phyloP scores from a whole-genome alignment of 2,329 filamentous ascomycete species.

The Sordariomycetes sp. region DNA sequence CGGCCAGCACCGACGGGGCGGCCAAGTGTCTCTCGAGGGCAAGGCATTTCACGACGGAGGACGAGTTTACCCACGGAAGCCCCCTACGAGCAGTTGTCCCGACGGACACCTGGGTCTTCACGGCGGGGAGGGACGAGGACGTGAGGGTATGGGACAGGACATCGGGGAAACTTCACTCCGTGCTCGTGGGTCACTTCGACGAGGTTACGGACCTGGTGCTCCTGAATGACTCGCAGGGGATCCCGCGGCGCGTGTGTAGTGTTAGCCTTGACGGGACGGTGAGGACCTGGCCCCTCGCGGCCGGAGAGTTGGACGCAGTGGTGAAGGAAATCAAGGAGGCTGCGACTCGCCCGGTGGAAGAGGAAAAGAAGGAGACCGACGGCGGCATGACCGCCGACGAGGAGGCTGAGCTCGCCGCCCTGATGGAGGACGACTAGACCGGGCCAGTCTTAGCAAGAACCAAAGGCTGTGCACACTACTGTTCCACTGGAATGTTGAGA shows the following conservation, averaged over 20 bases:
- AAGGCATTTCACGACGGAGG: conserved; percentile 59
- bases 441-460: background rate
- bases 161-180: conserved; percentile 62
- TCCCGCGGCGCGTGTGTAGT: conserved; percentile 52
- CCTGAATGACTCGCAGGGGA: conserved; percentile 28
- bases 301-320: conserved; percentile 40
- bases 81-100: conserved; percentile 79
- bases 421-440: conserved; percentile 58
- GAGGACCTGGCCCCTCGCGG: conserved; percentile 68
- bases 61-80: conserved; percentile 69
- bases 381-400: conserved; percentile 73
- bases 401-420: conserved; percentile 80
- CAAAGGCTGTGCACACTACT: background rate
- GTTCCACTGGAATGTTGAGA: background rate
- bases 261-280: conserved; percentile 86
- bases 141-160: conserved; percentile 78
- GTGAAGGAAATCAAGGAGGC: conserved; percentile 33
- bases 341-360: conserved; percentile 37
- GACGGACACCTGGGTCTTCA: conserved; percentile 68
- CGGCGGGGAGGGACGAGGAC: conserved; percentile 84
- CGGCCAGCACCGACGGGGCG: conserved; percentile 82
- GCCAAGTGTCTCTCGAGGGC: conserved; percentile 67
- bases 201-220: conserved; percentile 77
- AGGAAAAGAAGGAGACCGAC: conserved; percentile 32
- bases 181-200: conserved; percentile 78